Evolutionary conservation across 192 early-diverging fungal species (phyloP), one percentile per base, ranked within the genome.

Genomic region (Chytriomyces hyalinus): DNA sequence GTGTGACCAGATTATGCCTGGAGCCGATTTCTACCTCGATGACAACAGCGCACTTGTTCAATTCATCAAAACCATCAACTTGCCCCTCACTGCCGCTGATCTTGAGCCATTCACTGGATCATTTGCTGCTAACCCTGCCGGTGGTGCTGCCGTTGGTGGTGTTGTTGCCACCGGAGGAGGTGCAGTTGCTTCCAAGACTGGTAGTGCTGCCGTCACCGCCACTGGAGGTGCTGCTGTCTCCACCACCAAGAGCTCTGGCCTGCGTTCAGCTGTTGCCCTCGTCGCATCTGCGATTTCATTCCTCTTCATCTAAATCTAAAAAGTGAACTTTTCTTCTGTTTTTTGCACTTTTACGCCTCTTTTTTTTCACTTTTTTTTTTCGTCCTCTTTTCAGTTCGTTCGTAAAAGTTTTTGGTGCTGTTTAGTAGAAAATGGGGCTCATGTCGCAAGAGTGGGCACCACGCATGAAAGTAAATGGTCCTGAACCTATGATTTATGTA

Each of bases 1-100:
- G 6, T 79, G 78, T 48, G 78, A 79, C 46, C 68, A 79, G 53
- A 73, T 74, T 63, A 47, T 70, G 61, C 73, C 73, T 26, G 47
- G 49, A 44, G 66, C 64, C 7, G n/a, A 20, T 6, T 79, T 70
- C 49, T 77, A 77, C 45, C 70, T 77, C 51, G 76, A 77, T 46
- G 76, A 79, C 57, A 66, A 73, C 43, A 28, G 43, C 36, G 63
- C 45, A 1, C 57, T 73, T 48, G 65, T 47, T 36, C 78, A 72
- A 22, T 79, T 79, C 72, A 73, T 73, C 65, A 74, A 73, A 49
- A 11, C 8, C 22, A 79, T 60, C 26, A 72, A 79, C 50, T 50
- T 79, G 22, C 78, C 78, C 6, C 57, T 79, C 49, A 75, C 73
- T 48, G 61, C 57, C 11, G 73, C 61, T 17, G 73, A 75, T 66